phyloP scores from a whole-genome alignment of 2,329 filamentous ascomycete species.

The Colletotrichum musicola region DNA sequence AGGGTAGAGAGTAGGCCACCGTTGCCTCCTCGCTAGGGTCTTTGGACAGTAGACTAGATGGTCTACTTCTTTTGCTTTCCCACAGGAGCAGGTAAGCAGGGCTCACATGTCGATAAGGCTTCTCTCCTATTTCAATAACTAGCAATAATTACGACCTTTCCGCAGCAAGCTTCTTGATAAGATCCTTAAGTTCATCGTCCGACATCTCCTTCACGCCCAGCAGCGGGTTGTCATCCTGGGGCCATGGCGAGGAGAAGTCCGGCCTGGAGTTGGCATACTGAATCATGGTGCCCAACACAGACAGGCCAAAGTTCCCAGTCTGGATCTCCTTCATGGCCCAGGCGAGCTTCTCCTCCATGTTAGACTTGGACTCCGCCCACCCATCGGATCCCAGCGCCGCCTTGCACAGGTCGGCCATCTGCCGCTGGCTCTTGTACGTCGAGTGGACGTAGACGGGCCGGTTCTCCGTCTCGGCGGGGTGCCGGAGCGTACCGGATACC shows the following conservation, averaged over 20 bases:
- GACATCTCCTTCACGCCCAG: slow-evolving; percentile 39
- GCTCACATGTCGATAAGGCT: no score
- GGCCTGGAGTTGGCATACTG: slow-evolving; percentile 38
- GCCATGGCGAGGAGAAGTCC: slow-evolving; percentile 29
- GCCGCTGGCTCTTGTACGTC: slow-evolving; percentile 40
- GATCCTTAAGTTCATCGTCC: slow-evolving; percentile 38
- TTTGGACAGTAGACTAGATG: no score
- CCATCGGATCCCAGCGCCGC: slow-evolving; percentile 35
- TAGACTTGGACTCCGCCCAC: slow-evolving; percentile 37
- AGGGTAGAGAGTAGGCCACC: no score
- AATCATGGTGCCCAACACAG: slow-evolving; percentile 39
- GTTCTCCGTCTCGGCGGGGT: slow-evolving; percentile 46
- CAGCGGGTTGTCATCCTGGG: slow-evolving; percentile 40
- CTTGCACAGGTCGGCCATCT: slow-evolving; percentile 41
- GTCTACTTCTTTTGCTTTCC: no score
- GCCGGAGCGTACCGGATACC: slow-evolving; percentile 43
- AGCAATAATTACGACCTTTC: background rate
- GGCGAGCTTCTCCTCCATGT: slow-evolving; percentile 37
- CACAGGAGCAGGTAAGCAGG: no score
- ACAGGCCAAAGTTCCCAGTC: slow-evolving; percentile 37
- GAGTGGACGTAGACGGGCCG: slow-evolving; percentile 42
- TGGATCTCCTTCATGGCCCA: slow-evolving; percentile 36
- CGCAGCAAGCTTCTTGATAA: slow-evolving; percentile 32
- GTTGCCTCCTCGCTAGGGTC: no score
- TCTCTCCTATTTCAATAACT: no score